Evolutionary conservation across 768 basidiomycete species (phyloP), one percentile per base, ranked within the genome.

Genomic region (Suillus subaureus): DNA sequence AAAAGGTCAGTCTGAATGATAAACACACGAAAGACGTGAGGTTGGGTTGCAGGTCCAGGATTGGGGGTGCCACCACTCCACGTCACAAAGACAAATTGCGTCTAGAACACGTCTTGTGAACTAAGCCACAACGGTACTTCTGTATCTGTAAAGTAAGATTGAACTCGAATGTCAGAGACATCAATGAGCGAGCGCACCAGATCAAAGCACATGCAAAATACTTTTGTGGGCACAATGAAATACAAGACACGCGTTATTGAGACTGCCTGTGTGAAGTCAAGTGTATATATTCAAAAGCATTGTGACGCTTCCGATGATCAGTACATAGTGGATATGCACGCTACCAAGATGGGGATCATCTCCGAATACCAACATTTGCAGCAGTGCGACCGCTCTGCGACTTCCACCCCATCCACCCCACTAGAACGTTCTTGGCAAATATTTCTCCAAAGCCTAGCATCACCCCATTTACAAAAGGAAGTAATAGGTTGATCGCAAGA

Each of bases 391-490:
- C 74, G n/a, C n/a, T 66, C 18, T 69, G 71, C 2, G 63, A 54
- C 69, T 74, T 78, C 81, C 81, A 84, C 43, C 83, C 83, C 49
- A 84, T 73, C 83, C 83, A 84, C 8, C 77, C 74, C 21, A 91
- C 77, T 21, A 92, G 75, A n/a, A 92, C 83, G 54, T 90, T 86
- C 77, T 91, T 91, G 42, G 91, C 94, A 73, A 96, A 94, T 60
- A 97, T 91, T 77, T 97, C 95, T 47, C 94, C 94, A 73, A 96
- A 96, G n/a, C 94, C 94, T 61, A 96, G 87, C 94, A 97, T 97
- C 65, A 97, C 92, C 23, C 94, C 95, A 69, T 96, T 97, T 11
- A 97, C 85, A 76, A 97, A 97, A 0, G 94, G 94, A 45, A 97
- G 82, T 1, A 92, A 74, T 67, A 97, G 74, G 74, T 97, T 96